Evolutionary conservation across 192 early-diverging fungal genomes (phyloP).

Genomic region (Kickxella alabastrina): DNA sequence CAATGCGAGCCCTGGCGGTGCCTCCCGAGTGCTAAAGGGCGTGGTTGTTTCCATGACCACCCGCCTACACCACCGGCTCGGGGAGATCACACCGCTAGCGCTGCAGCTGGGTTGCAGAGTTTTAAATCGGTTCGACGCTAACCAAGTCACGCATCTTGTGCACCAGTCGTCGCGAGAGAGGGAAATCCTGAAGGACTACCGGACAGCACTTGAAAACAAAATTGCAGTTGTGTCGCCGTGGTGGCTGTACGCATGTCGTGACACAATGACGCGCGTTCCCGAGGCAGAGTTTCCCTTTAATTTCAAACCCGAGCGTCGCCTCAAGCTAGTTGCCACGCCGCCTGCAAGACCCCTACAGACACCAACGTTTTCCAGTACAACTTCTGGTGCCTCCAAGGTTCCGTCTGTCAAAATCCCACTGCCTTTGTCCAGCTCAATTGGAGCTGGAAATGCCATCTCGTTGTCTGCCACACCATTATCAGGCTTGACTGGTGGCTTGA

Average conservation of each 20-base stretch:
- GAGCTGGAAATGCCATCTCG: too few relatives aligned
- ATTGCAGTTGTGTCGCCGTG: conserved; percentile 47
- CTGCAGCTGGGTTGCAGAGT: conserved; percentile 31
- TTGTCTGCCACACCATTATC: too few relatives aligned
- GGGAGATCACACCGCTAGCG: conserved; percentile 35
- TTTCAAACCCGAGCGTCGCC: conserved; percentile 35
- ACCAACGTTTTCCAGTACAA: too few relatives aligned
- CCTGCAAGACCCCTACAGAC: conserved; percentile 1
- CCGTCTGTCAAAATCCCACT: too few relatives aligned
- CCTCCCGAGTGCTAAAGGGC: conserved; percentile 23
- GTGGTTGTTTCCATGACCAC: conserved; percentile 32
- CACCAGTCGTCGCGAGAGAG: conserved; percentile 47
- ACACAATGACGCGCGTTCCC: conserved; percentile 8
- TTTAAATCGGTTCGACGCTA: conserved; percentile 26
- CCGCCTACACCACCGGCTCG: conserved; percentile 29
- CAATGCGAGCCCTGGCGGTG: too few relatives aligned
- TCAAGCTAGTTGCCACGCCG: conserved; percentile 23
- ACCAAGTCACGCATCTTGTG: conserved; percentile 35
- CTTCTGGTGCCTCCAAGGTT: neutral
- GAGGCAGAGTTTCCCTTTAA: conserved; percentile 39
- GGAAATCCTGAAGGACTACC: conserved; percentile 39
- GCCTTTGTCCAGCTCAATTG: too few relatives aligned
- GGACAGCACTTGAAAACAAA: conserved; percentile 12
- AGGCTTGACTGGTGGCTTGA: too few relatives aligned
- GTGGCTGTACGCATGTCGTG: conserved; percentile 50